phyloP scores from a whole-genome alignment of 805 yeast species.

The Cyberlindnera suaveolens region DNA sequence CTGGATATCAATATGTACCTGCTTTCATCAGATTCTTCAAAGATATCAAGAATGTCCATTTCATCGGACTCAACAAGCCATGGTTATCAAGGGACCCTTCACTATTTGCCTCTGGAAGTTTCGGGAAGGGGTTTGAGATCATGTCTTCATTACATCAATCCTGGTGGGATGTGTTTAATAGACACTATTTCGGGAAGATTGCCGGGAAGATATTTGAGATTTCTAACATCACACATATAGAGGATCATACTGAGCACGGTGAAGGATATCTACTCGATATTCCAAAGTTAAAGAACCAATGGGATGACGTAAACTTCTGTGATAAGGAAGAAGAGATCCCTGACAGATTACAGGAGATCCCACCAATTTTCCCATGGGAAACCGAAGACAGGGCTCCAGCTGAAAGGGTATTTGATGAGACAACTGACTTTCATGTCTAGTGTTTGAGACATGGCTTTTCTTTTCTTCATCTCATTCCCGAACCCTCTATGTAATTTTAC shows the following conservation, averaged over 20 bases:
- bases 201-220: conserved; percentile 10
- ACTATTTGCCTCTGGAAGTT: conserved; percentile 2
- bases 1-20: conserved; percentile 67
- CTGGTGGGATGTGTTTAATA: conserved; percentile 18
- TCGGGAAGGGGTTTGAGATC: conserved; percentile 11
- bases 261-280: conserved; percentile 11
- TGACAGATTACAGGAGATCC: not conserved
- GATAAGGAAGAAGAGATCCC: conserved; percentile 1
- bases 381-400: conserved; percentile 4
- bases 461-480: not conserved
- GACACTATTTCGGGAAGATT: conserved; percentile 11
- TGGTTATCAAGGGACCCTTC: conserved; percentile 30
- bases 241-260: conserved; percentile 9
- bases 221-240: conserved; percentile 3
- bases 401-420: conserved; percentile 12
- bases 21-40: conserved; percentile 49
- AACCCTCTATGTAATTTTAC: not conserved
- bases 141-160: conserved; percentile 9
- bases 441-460: not conserved
- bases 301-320: conserved; percentile 9
- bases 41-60: conserved; percentile 48
- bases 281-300: conserved; percentile 7
- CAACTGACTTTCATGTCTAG: conserved; percentile 15
- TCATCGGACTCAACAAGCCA: conserved; percentile 58
- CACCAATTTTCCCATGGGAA: conserved; percentile 25